Conservation (phyloP, 768 basidiomycete species). For the Boletus reticulatus region DNA sequence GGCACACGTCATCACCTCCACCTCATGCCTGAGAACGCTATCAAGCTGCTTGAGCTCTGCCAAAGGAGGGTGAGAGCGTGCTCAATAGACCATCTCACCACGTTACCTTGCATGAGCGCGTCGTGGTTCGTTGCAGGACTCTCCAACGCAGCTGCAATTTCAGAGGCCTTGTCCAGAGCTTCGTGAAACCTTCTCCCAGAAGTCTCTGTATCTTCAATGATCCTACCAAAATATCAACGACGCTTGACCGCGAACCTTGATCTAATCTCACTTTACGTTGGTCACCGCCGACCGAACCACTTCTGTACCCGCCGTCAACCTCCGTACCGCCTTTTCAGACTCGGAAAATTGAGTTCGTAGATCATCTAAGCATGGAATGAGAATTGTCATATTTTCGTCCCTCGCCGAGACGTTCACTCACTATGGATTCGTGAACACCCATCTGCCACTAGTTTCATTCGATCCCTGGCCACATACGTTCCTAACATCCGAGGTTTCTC, state of each 20-base stretch:
- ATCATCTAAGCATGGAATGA: slow-evolving; percentile 45
- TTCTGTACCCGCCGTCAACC: slow-evolving; percentile 58
- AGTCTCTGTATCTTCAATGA: slow-evolving; percentile 58
- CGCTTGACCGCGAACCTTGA: not conserved
- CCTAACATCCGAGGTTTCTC: slow-evolving; percentile 67
- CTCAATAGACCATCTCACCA: not conserved
- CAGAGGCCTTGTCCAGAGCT: slow-evolving; percentile 52
- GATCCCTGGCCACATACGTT: slow-evolving; percentile 75
- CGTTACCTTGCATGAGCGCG: slow-evolving; percentile 49
- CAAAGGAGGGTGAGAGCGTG: slow-evolving; percentile 1
- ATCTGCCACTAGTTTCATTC: slow-evolving; percentile 80
- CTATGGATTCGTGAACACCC: slow-evolving; percentile 69
- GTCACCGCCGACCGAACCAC: slow-evolving; percentile 50
- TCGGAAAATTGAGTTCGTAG: slow-evolving; percentile 52
- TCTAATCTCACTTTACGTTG: slow-evolving; percentile 42
- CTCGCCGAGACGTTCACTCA: slow-evolving; percentile 29
- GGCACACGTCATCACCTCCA: slow-evolving; percentile 51
- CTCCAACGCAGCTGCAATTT: slow-evolving; percentile 50
- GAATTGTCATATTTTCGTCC: not conserved
- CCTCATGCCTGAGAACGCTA: slow-evolving; percentile 55
- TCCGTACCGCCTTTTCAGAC: slow-evolving; percentile 50
- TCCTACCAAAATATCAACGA: slow-evolving; percentile 34
- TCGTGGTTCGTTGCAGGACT: slow-evolving; percentile 54
- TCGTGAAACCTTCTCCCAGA: slow-evolving; percentile 59
- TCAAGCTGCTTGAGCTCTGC: slow-evolving; percentile 67